Base-by-base conservation (phyloP, 306 rosid species). In the Cicer pinnatifidum region DNA sequence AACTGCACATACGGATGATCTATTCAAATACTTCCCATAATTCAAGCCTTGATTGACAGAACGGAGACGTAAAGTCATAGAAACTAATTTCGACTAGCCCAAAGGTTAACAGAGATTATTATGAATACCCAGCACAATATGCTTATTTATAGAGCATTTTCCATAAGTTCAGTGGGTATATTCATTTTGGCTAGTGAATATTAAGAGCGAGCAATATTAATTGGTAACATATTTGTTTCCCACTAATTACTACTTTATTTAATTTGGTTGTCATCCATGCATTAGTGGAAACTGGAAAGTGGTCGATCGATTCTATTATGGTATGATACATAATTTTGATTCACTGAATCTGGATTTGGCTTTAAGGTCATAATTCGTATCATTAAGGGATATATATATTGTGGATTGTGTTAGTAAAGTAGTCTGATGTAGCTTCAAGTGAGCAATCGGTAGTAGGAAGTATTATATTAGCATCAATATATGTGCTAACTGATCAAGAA, bases 371-470 rank as follows among this genome's bases (percentile, higher is more conserved):
- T 19, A 44, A 23, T 35, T 81, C 64, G 33, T 23, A 23, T 23
- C 33, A 23, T 23, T 23, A 23, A 23, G 33, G 33, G 33, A 28
- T 28, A 28, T 28, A 28, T 28, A 3, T 28, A 28, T 28, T 28
- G 44, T 48, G 15, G 91, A 84, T 76, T 76, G 69, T 74, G 58
- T 67, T 56, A 69, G 71, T 62, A 65, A 52, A 19, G 80, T 82
- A 73, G 69, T 51, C 70, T 56, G 78, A 53, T 51, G 72, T 80
- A 50, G 90, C 94, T 71, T 85, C 97, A 40, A 69, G 73, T n/a
- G 86, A 90, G 69, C 90, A 87, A 72, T 78, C 90, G 84, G 79
- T 89, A 57, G 91, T 93, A 11, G 92, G 93, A 68, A 86, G 97
- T 82, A 75, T 89, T 78, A 78, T 93, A 40, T 75, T 89, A 56